Evolutionary conservation across 371 early-diverging fungal species (phyloP).

Genomic region (Capillidium heterosporum): DNA sequence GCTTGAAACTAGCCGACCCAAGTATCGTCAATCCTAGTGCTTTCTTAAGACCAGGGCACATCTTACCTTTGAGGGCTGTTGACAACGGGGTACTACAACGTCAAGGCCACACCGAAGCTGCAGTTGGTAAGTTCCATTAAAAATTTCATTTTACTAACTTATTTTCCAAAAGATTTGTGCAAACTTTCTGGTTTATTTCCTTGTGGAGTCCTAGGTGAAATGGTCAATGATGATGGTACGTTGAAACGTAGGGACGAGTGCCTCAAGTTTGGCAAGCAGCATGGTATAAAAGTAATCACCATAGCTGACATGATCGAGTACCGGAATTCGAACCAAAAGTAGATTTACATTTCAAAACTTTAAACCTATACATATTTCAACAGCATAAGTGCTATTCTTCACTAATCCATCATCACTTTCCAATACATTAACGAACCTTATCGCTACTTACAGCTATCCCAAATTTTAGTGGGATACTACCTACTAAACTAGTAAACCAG

Average conservation of each 20-base stretch:
- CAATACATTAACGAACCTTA: too few species aligned
- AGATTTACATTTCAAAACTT: not conserved
- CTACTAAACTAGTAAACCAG: too few species aligned
- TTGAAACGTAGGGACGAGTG: constrained; percentile 92
- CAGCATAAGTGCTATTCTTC: not conserved
- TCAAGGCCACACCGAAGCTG: constrained; percentile 89
- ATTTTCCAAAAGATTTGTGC: constrained; percentile 41
- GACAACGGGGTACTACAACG: constrained; percentile 63
- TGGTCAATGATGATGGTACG: constrained; percentile 79
- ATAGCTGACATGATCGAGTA: constrained; percentile 72
- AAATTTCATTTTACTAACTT: not conserved
- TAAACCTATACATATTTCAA: not conserved
- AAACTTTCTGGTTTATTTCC: constrained; percentile 58
- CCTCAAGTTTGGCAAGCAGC: constrained; percentile 55
- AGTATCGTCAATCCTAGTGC: constrained; percentile 35
- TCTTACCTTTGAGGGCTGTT: constrained; percentile 72
- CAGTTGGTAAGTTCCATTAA: constrained; percentile 22
- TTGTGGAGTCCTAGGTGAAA: constrained; percentile 81
- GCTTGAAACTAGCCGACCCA: constrained; percentile 53
- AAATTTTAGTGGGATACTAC: too few species aligned
- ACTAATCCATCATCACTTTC: not conserved
- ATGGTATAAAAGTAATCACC: constrained; percentile 68
- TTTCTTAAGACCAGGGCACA: constrained; percentile 84
- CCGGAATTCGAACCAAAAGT: not conserved
- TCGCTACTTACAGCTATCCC: too few species aligned